These are phyloP conservation scores for Bretschneidera sinensis DNA, from an alignment of 345 rosid genomes.

Conservation along the genomic window DNA sequence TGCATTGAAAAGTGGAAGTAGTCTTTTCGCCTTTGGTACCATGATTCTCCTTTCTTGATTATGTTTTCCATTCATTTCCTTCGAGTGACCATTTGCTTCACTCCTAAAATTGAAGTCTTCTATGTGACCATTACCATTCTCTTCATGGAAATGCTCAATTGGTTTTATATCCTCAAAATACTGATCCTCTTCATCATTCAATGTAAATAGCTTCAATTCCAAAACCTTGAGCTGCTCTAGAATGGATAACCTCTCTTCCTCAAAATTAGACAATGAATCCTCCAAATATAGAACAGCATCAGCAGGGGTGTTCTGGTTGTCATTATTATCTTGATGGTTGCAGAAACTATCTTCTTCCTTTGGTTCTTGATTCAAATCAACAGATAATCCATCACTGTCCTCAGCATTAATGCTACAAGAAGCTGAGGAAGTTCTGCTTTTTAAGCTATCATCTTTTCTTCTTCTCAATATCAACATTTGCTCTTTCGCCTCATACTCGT, in stretches of 20 bases:
- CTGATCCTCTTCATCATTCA: constrained; percentile 52
- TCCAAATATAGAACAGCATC: constrained; percentile 73
- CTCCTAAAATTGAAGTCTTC: constrained; percentile 17
- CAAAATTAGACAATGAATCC: constrained; percentile 68
- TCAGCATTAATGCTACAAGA: constrained; percentile 60
- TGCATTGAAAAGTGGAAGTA: constrained; percentile 87
- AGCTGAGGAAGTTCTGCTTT: constrained; percentile 50
- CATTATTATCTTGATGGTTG: constrained; percentile 27
- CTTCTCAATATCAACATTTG: constrained; percentile 42
- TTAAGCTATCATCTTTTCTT: constrained; percentile 31
- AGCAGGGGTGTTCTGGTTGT: constrained; percentile 51
- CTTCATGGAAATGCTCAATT: constrained; percentile 26
- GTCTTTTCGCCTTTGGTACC: constrained; percentile 65
- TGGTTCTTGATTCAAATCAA: constrained; percentile 44
- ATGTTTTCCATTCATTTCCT: constrained; percentile 56
- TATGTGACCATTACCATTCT: constrained; percentile 42
- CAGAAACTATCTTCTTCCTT: constrained; percentile 34
- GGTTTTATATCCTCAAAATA: constrained; percentile 44
- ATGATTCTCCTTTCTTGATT: constrained; percentile 24
- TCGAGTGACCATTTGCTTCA: constrained; percentile 43
- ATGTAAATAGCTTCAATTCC: constrained; percentile 69
- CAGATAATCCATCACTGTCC: constrained; percentile 55
- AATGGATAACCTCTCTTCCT: constrained; percentile 79
- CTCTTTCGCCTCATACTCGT: constrained; percentile 70
- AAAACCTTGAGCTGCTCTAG: constrained; percentile 83